Evolutionary conservation across 176 grass and related monocot species (phyloP), one percentile per base, ranked within the genome.

Genomic region (Chloris gayana): DNA sequence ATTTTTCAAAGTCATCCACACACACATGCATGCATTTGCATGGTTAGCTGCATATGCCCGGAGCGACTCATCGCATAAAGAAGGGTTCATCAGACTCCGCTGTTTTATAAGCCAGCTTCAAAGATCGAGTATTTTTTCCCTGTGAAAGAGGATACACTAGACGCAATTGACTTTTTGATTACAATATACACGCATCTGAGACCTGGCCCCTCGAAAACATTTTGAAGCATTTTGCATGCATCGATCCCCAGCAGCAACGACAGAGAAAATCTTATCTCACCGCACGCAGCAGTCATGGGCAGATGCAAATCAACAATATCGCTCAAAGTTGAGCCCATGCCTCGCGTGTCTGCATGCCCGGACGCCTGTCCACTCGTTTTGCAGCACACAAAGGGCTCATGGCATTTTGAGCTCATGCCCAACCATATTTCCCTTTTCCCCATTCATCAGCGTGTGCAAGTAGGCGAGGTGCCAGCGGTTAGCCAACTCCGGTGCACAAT

Each of bases 111-210:
- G 19, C 49, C n/a, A n/a, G n/a, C n/a, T 58, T 58, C 49, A 10
- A 6, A 3, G 7, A 56, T 29, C 5, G 6, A 6, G 5, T 75
- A 1, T 15, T 67, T 6, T 24, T 22, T 9, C 41, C 32, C 9
- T 50, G 30, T 7, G 2, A n/a, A 5, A 4, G 42, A 57, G 14
- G 13, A 72, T 72, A 82, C 7, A 61, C 45, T 54, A 8, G 35
- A 75, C 53, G 44, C 19, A 6, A 83, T 78, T 65, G 80, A 72
- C 67, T 65, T 35, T 35, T 66, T 45, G 46, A 72, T 34, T 70
- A 72, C 14, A 27, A 47, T 12, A 73, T 24, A 34, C 13, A 49
- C 19, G 25, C n/a, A 59, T 24, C 67, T 76, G 72, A 53, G n/a
- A n/a, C 85, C 24, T 81, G 9, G 7, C 3, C 18, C 9, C 39